A percentile compares a stretch with the other conserved stretches of the same genome.
Evolutionary conservation across 2,329 filamentous ascomycete species (phyloP).

Genomic region (Coniochaeta ligniaria): DNA sequence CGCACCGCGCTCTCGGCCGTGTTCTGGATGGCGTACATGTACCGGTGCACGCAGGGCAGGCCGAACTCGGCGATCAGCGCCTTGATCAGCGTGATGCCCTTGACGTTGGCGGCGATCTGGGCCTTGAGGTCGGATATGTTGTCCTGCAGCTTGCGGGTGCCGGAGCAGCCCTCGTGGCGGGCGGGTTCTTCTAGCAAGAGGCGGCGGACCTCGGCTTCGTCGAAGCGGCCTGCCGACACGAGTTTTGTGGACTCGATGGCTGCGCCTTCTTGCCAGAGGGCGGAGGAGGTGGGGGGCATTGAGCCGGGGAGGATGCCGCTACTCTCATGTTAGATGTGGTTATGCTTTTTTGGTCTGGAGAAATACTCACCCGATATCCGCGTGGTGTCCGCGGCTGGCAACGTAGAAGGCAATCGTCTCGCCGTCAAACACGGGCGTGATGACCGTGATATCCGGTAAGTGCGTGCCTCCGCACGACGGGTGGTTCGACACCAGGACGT

Average conservation of each 20-base stretch:
- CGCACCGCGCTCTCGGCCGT: slow-evolving; percentile 30
- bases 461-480: slow-evolving; percentile 27
- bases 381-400: slow-evolving; percentile 21
- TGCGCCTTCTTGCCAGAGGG: slow-evolving; percentile 35
- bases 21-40: slow-evolving; percentile 32
- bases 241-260: slow-evolving; percentile 28
- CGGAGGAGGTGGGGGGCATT: slow-evolving; percentile 31
- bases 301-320: slow-evolving; percentile 17
- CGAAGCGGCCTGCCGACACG: slow-evolving; percentile 24
- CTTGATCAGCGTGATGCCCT: slow-evolving; percentile 44
- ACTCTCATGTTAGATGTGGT: slow-evolving; percentile 27
- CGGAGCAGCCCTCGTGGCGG: slow-evolving; percentile 25
- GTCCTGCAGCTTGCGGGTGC: slow-evolving; percentile 26
- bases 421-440: slow-evolving; percentile 28
- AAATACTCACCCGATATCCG: background rate
- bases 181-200: slow-evolving; percentile 16
- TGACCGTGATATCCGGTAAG: slow-evolving; percentile 32
- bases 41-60: slow-evolving; percentile 61
- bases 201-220: background rate
- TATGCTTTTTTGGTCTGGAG: background rate
- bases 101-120: slow-evolving; percentile 29
- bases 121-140: slow-evolving; percentile 36
- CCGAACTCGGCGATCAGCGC: slow-evolving; percentile 67
- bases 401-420: slow-evolving; percentile 30
- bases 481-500: slow-evolving; percentile 55